These are phyloP conservation scores for Ministeria vibrans DNA, from an alignment of 78 protist species.

Conservation along the genomic window DNA sequence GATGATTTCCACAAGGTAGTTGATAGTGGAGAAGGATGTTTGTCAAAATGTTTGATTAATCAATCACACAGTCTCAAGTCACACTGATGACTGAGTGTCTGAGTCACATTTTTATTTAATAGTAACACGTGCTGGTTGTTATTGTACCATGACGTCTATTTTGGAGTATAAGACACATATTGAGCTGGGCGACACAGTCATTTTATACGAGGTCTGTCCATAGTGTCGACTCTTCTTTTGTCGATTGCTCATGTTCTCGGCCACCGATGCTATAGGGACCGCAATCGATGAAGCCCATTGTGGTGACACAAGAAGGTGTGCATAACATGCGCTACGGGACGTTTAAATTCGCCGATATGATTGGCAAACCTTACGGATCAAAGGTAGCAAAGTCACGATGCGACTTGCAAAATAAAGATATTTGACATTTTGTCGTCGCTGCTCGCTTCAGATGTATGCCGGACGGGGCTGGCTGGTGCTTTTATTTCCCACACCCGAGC, in stretches of 20 bases:
- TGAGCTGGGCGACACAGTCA: not conserved
- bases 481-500: conserved; percentile 46
- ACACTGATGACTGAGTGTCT: too few relatives aligned
- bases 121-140: too few relatives aligned
- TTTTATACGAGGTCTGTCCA: not conserved
- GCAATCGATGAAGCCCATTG: not conserved
- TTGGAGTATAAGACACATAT: too few relatives aligned
- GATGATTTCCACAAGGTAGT: too few relatives aligned
- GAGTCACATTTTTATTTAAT: too few relatives aligned
- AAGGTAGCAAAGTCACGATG: not conserved
- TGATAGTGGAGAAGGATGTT: too few relatives aligned
- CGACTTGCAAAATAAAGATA: not conserved
- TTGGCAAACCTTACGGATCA: conserved; percentile 9
- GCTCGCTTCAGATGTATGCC: not conserved
- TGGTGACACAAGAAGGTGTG: not conserved
- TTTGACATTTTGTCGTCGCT: not conserved
- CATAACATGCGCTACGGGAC: not conserved
- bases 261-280: not conserved
- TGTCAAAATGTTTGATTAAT: too few relatives aligned
- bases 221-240: not conserved
- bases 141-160: too few relatives aligned
- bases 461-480: not conserved
- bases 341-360: not conserved
- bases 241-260: not conserved
- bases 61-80: too few relatives aligned